Percentiles rank a stretch among this genome's conserved stretches.
phyloP scores from a whole-genome alignment of 768 basidiomycete species.

The Tremella fuciformis region DNA sequence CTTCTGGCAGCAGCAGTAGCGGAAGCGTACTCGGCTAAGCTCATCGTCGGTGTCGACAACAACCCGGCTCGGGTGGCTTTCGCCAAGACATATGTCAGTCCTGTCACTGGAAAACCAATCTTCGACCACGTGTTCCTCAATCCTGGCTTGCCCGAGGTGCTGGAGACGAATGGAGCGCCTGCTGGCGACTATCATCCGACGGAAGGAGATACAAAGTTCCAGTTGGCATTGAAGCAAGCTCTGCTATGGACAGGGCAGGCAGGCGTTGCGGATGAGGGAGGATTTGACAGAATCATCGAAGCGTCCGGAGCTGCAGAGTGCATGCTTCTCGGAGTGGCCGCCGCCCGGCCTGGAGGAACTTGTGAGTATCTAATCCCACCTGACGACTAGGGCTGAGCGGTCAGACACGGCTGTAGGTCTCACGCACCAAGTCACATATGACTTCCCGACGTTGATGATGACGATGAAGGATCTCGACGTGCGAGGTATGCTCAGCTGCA shows the following conservation, averaged over 20 bases:
- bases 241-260: constrained; percentile 28
- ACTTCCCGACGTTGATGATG: too few relatives aligned
- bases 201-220: constrained; percentile 38
- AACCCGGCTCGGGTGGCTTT: constrained; percentile 38
- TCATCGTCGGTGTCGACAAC: constrained; percentile 44
- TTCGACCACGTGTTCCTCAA: constrained; percentile 45
- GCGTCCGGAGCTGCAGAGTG: constrained; percentile 40
- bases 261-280: constrained; percentile 37
- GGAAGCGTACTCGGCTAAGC: constrained; percentile 41
- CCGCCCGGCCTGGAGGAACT: too few relatives aligned
- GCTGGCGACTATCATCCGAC: constrained; percentile 22
- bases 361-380: too few relatives aligned
- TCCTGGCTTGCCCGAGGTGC: constrained; percentile 24
- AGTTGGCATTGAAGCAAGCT: constrained; percentile 26
- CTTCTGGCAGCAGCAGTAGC: constrained; percentile 45
- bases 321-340: too few relatives aligned
- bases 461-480: too few relatives aligned
- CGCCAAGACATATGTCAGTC: constrained; percentile 43
- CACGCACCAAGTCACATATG: too few relatives aligned
- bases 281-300: constrained; percentile 44
- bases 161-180: constrained; percentile 28
- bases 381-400: too few relatives aligned
- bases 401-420: too few relatives aligned
- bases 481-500: too few relatives aligned
- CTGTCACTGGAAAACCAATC: constrained; percentile 43